Percentiles rank a stretch among this genome's conserved stretches.
Evolutionary conservation across 257 asterid species (phyloP).

Genomic region (Solanum boliviense): DNA sequence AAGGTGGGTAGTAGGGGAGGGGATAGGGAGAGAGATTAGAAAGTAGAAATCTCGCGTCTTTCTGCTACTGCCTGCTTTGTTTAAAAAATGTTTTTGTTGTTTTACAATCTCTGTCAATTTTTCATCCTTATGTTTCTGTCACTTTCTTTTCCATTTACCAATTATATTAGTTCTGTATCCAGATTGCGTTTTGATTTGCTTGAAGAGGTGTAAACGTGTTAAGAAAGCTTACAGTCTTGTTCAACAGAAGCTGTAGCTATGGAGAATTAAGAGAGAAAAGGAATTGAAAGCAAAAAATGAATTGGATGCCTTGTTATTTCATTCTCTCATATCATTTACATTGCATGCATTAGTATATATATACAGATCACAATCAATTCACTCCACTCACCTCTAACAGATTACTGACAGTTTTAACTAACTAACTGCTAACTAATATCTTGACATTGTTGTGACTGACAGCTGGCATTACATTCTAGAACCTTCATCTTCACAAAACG

Average conservation of each 20-base stretch:
- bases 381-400: not conserved
- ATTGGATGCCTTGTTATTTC: not conserved
- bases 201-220: not conserved
- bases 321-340: not conserved
- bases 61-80: not conserved
- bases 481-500: not conserved
- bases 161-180: not conserved
- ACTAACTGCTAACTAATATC: not conserved
- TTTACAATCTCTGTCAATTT: not conserved
- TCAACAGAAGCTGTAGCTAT: not conserved
- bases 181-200: not conserved
- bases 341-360: not conserved
- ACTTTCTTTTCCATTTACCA: not conserved
- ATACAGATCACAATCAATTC: not conserved
- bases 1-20: not conserved
- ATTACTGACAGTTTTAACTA: not conserved
- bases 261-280: not conserved
- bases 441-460: not conserved
- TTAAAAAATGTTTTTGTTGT: not conserved
- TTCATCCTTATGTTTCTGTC: not conserved
- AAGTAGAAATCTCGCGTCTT: not conserved
- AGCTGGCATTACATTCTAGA: not conserved
- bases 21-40: not conserved
- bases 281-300: not conserved
- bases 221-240: not conserved